Base-by-base conservation (phyloP, 164 flowering plant species). In the Hamamelis virginiana region DNA sequence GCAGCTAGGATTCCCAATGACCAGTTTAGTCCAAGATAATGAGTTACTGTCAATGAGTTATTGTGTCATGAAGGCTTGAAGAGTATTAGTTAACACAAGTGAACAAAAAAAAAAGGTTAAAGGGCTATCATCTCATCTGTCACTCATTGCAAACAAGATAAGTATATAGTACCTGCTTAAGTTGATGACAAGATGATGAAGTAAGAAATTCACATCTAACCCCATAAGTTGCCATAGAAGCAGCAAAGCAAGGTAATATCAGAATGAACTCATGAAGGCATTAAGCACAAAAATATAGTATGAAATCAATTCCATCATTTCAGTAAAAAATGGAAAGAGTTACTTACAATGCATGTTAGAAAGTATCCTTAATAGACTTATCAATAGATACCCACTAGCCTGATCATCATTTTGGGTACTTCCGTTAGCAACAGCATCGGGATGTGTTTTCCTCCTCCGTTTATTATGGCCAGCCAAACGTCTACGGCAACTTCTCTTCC, bases 401-500 rank as follows among this genome's bases (percentile, higher is more conserved):
- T 76, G 87, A 18, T 87, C 96, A 80, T 87, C 86, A 80, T 68
- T 81, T 61, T 70, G 25, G 55, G 93, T 53, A 66, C 62, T 73
- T 21, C 82, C 87, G 71, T 74, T 84, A 63, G 64, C 81, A 65
- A 62, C 84, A 66, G 80, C 59, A 61, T 92, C 94, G 18, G 91
- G 90, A 75, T 89, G 90, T 64, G 91, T 85, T 82, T 95, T 95
- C 78, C 98, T 91, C 73, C 98, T 85, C 67, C 98, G 75, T 70
- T 71, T 89, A 70, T 95, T 95, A 79, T 95, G 98, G 57, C 98
- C 98, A 16, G 96, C 98, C 71, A 95, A 80, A 63, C 98, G 97
- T 67, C 94, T 80, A 25, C 97, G 90, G 68, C 98, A 95, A 78
- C 97, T 92, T 78, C 97, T 84, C 76, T 89, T 95, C 41, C 92